Conservation (phyloP, 1,284 basidiomycete species). For the Coniferiporia sulphurascens region DNA sequence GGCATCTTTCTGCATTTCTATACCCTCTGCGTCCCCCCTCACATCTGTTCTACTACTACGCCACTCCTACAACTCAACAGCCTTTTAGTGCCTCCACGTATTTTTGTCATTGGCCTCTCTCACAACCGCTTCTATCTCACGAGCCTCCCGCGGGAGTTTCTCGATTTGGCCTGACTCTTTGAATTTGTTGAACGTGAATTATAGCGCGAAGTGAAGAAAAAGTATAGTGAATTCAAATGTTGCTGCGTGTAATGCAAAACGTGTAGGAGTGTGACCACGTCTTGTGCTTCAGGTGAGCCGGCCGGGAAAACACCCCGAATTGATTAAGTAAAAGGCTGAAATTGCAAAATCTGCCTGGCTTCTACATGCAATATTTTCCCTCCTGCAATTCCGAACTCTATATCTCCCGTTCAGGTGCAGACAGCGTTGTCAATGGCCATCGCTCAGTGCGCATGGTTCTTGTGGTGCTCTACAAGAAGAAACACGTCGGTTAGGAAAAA, state of each 20-base stretch:
- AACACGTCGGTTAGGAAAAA: slow-evolving; percentile 8
- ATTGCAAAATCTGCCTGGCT: not conserved
- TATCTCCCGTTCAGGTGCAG: not conserved
- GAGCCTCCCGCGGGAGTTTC: not conserved
- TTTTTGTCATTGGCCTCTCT: not conserved
- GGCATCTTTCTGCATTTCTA: slow-evolving; percentile 1
- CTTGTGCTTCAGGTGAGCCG: not conserved
- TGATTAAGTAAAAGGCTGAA: not conserved
- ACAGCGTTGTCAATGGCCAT: not conserved
- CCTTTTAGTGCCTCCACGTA: not conserved
- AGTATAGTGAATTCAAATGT: not conserved
- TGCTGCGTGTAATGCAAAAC: not conserved
- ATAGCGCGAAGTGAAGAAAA: not conserved
- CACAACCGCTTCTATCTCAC: not conserved
- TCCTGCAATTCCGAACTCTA: not conserved
- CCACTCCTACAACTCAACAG: not conserved
- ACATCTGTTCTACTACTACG: not conserved
- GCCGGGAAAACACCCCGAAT: too few species aligned
- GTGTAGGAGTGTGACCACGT: not conserved
- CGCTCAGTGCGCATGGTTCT: slow-evolving; percentile 73
- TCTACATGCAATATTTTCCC: not conserved
- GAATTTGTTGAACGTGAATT: not conserved
- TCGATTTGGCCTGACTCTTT: not conserved
- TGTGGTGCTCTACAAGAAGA: slow-evolving; percentile 69
- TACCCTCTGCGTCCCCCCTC: not conserved